Base-by-base conservation (phyloP, 805 yeast genomes). In the Metschnikowia gelsemii region DNA sequence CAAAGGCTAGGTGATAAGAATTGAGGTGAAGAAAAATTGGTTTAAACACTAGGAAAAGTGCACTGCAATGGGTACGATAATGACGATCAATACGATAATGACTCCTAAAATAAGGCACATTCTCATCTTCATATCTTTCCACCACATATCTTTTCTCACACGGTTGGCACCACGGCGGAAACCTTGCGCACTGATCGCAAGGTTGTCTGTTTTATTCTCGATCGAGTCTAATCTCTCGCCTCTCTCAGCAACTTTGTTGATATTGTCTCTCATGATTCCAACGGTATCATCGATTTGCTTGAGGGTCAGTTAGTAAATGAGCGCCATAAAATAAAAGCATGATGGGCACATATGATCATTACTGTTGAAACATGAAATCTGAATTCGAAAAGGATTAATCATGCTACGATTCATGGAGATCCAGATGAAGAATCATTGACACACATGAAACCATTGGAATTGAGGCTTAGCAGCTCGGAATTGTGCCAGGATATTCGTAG, bases 101-200 rank as follows among this genome's bases (percentile, higher is more conserved):
- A 83, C 82, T 21, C 84, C 85, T 35, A 84, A 80, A 45, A 90
- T 83, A 43, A 87, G 68, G 66, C 98, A 91, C 73, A 90, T 71
- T 66, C 95, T 84, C 91, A 93, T 85, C 73, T 93, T 93, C 79
- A 93, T 77, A 64, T 91, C 96, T 67, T 93, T 91, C 86, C 95
- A 87, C 98, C 98, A 91, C 97, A 91, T 91, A 61, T 90, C 95
- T 66, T 90, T 91, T 69, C 99, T 86, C 35, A 91, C 97, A 56
- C 95, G 82, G 70, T 91, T 91, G 45, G 99, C 98, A 29, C 96
- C 95, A 62, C 96, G 79, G 63, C 95, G 87, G 73, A 93, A 91
- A 26, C 96, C 93, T 55, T 87, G 91, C 8, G 99, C 98, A 34
- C 87, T 79, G 34, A 83, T 87, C 32, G 96, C 96, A 55, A 91